Evolutionary conservation across 768 basidiomycete species (phyloP), one percentile per base, ranked within the genome.

Genomic region (Sarcodon sp.): DNA sequence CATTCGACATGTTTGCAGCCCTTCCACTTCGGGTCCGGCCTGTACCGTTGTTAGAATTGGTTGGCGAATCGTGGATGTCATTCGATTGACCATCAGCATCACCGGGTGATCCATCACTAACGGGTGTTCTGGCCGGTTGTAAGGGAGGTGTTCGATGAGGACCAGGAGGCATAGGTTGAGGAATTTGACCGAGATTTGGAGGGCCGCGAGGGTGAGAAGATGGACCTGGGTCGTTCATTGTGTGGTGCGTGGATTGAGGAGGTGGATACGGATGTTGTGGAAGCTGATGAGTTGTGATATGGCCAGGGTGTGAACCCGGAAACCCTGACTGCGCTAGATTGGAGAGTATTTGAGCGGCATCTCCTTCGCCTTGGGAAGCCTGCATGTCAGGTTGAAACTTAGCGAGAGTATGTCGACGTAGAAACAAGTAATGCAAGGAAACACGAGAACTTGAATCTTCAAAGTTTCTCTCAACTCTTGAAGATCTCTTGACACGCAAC

Each of bases 1-100:
- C 66, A 50, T 62, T 61, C 27, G 54, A 53, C 63, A 64, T 64
- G 18, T 55, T 58, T 50, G 61, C 48, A 36, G 53, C 58, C 47
- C 60, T 51, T 10, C 61, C 60, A 21, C 55, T 57, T 35, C 59
- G 52, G 34, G 54, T 49, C 13, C 56, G 55, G 7, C 48, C 44
- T 12, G 47, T 15, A n/a, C 45, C 38, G 6, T 49, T 21, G 53
- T 56, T 56, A n/a, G 13, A 3, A 1, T 50, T 18, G 7, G 46
- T 11, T 4, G 48, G 18, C 35, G 48, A 33, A 9, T 54, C 55
- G 48, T 46, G 15, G 47, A 41, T 51, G 15, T 54, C 41, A 45
- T 34, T 9, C 33, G 45, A 37, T 35, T 39, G 16, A 41, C 27
- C 55, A 13, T 43, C 51, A 11, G 43, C 50, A 9, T 51, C 51